Evolutionary conservation across 306 rosid genomes (phyloP).

Genomic region (Geum urbanum): DNA sequence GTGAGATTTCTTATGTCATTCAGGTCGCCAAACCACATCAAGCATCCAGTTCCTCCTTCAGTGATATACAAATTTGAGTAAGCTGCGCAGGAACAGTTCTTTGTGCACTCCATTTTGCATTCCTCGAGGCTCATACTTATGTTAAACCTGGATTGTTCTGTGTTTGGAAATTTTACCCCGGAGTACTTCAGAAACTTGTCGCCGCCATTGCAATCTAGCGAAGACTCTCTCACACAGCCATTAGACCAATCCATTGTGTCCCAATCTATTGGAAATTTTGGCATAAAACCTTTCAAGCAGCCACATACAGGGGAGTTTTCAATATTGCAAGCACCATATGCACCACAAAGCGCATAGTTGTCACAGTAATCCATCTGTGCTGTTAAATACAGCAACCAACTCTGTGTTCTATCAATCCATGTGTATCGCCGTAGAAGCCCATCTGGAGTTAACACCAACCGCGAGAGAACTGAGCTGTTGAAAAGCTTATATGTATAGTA

Average conservation of each 20-base stretch:
- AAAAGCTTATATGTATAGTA: constrained; percentile 16
- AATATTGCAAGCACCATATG: constrained; percentile 1
- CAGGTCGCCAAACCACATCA: constrained; percentile 39
- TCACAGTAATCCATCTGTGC: constrained; percentile 11
- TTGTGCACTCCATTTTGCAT: not conserved
- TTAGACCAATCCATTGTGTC: not conserved
- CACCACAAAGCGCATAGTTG: constrained; percentile 9
- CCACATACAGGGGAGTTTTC: not conserved
- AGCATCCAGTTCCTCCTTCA: constrained; percentile 42
- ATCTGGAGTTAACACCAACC: constrained; percentile 6
- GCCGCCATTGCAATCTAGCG: not conserved
- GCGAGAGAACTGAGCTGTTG: not conserved
- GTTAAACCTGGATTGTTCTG: not conserved
- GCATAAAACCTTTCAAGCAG: constrained; percentile 12
- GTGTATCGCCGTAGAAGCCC: not conserved
- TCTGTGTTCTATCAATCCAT: constrained; percentile 3
- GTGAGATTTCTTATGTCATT: constrained; percentile 18
- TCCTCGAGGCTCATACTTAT: not conserved
- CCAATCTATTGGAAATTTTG: not conserved
- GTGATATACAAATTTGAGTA: not conserved
- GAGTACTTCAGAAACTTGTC: not conserved
- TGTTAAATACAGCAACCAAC: not conserved
- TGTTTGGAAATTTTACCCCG: constrained; percentile 8
- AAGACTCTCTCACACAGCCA: constrained; percentile 8
- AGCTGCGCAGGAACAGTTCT: constrained; percentile 9